These are phyloP conservation scores for Dryas alaskensis DNA, from an alignment of 306 rosid genomes.

Conservation along the genomic window DNA sequence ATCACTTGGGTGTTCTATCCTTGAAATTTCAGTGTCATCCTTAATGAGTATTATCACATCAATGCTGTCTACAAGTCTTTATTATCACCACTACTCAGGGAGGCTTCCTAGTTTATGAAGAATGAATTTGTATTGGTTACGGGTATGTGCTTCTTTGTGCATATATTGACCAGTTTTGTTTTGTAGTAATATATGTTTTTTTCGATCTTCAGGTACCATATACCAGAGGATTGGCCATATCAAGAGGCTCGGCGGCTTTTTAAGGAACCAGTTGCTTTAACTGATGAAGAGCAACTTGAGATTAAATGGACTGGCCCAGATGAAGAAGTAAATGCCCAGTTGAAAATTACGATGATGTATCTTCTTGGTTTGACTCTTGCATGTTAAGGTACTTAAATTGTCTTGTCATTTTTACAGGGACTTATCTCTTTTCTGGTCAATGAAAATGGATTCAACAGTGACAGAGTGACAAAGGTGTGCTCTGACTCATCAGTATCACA, in stretches of 20 bases:
- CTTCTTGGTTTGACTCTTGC: constrained; percentile 16
- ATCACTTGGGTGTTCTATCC: not conserved
- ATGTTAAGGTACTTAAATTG: constrained; percentile 19
- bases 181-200: not conserved
- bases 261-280: constrained; percentile 70
- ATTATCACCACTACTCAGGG: not conserved
- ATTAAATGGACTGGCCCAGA: constrained; percentile 92
- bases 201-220: constrained; percentile 65
- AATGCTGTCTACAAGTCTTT: not conserved
- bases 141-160: constrained; percentile 20
- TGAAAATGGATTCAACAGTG: constrained; percentile 92
- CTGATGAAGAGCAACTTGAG: constrained; percentile 65
- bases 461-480: constrained; percentile 84
- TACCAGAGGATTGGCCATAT: constrained; percentile 90
- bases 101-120: not conserved
- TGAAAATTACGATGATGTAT: constrained; percentile 23
- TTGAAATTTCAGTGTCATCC: not conserved
- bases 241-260: constrained; percentile 85
- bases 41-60: not conserved
- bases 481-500: constrained; percentile 11
- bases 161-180: not conserved
- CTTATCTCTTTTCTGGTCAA: constrained; percentile 70
- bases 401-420: constrained; percentile 57
- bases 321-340: constrained; percentile 64
- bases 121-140: not conserved